A percentile compares a stretch with the other conserved stretches of the same genome.
These are phyloP conservation scores for Piper betle DNA, from an alignment of 164 flowering plant genomes.

Conservation along the genomic window DNA sequence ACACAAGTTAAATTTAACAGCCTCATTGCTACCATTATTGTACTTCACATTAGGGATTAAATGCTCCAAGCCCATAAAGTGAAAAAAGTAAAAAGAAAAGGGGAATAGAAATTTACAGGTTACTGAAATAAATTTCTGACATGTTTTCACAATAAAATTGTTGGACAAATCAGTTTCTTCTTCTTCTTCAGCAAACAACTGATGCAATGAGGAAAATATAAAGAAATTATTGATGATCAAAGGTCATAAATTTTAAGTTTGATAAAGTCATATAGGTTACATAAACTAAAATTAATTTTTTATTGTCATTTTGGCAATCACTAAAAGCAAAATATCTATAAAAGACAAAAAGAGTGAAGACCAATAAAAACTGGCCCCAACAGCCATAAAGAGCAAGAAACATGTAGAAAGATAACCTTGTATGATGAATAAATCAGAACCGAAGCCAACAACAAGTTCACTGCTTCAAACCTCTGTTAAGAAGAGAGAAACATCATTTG, in stretches of 20 bases:
- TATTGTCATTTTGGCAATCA: too few species aligned
- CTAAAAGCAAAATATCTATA: not conserved
- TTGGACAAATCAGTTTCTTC: slow-evolving; percentile 77
- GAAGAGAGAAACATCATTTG: slow-evolving; percentile 2
- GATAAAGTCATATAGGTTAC: slow-evolving; percentile 67
- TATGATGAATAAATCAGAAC: slow-evolving; percentile 74
- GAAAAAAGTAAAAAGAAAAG: not conserved
- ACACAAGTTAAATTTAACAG: too few species aligned
- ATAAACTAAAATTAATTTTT: slow-evolving; percentile 20
- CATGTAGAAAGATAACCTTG: slow-evolving; percentile 44
- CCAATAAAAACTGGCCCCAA: not conserved
- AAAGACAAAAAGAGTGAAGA: too few species aligned
- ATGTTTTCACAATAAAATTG: slow-evolving; percentile 82
- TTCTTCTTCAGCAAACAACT: slow-evolving; percentile 70
- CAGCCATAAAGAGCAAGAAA: not conserved
- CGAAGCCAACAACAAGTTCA: slow-evolving; percentile 69
- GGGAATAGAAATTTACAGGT: slow-evolving; percentile 36
- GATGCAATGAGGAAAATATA: slow-evolving; percentile 5
- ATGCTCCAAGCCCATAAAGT: too few species aligned
- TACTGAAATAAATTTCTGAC: slow-evolving; percentile 85
- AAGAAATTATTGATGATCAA: slow-evolving; percentile 5
- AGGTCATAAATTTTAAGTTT: slow-evolving; percentile 69
- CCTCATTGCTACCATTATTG: too few species aligned
- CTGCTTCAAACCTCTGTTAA: slow-evolving; percentile 73
- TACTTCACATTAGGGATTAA: too few species aligned